Evolutionary conservation across 441 rosid species (phyloP), one percentile per base, ranked within the genome.

Genomic region (Geranium incanum): DNA sequence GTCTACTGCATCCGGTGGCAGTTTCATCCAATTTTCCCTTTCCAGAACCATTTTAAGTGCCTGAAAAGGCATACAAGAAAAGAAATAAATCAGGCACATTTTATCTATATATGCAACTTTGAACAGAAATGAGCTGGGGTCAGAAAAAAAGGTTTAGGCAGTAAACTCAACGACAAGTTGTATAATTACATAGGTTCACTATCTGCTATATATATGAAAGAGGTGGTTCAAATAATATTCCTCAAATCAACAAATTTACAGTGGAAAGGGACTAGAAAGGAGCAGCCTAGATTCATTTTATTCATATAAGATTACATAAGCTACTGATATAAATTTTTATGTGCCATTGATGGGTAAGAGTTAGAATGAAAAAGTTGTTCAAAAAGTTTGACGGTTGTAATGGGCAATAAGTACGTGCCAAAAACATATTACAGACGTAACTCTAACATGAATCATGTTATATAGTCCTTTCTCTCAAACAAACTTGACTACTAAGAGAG

Each of bases 31-130:
- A 78, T 75, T 86, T 81, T 95, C 99, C 90, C 82, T 91, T 84
- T 95, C 99, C 83, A 95, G 77, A 75, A 95, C 98, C 99, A 95
- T 91, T 84, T 89, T 89, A 79, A 95, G 88, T 50, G 99, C 99
- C 99, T 95, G 85, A 60, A 77, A 73, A 81, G 68, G 19, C 65
- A 78, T 60, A 60, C 15, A 59, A 5, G 19, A 6, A 28, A 63
- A 28, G 16, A 63, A 23, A 11, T 28, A 63, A 23, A 23, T 9
- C 11, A 28, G 13, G 67, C 33, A 38, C 38, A 28, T 5, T 50
- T 50, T 63, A 28, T 21, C 38, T 11, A 28, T 12, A 63, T 63
- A 63, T 63, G 67, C 38, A 63, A 63, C 36, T 28, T 28, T 39
- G 70, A 68, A 43, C 16, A 11, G n/a, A 23, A 64, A 64, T 12